Evolutionary conservation across 176 grass and related monocot species (phyloP).

Genomic region (Miscanthus lutarioriparius): DNA sequence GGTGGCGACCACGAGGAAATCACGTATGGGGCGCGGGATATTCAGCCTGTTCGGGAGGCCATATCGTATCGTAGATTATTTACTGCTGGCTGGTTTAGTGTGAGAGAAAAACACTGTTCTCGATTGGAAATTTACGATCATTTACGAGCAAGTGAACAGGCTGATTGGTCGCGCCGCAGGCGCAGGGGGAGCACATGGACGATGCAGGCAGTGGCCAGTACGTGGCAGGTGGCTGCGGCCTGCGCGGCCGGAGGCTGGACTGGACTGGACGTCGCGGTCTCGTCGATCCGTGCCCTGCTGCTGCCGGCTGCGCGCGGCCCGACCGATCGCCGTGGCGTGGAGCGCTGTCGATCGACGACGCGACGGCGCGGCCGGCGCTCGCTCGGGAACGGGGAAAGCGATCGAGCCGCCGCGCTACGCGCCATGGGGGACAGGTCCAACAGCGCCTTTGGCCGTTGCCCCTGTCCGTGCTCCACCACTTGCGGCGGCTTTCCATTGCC

Average conservation of each 20-base stretch:
- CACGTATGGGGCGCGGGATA: slow-evolving; percentile 18
- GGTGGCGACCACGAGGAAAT: slow-evolving; percentile 38
- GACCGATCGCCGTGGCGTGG: neutral
- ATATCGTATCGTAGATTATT: too few relatives aligned
- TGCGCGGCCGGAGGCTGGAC: too few relatives aligned
- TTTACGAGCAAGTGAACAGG: too few relatives aligned
- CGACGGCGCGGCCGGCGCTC: neutral
- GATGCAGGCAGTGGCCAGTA: neutral
- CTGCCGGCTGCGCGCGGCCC: neutral
- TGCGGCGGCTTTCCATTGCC: slow-evolving; percentile 1
- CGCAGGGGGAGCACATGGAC: neutral
- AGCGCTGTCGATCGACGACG: neutral
- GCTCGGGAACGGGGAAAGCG: slow-evolving; percentile 9
- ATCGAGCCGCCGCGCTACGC: neutral
- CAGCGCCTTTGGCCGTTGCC: neutral
- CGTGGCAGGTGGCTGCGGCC: neutral
- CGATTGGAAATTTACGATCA: too few relatives aligned
- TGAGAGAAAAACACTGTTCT: too few relatives aligned
- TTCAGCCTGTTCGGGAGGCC: too few relatives aligned
- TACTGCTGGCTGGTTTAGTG: too few relatives aligned
- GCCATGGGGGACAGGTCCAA: neutral
- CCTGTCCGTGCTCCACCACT: neutral
- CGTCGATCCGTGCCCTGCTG: neutral
- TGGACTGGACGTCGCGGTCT: neutral
- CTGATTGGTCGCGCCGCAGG: neutral